These are phyloP conservation scores for Trypanosoma boissoni DNA, from an alignment of 208 protist species.

Conservation along the genomic window DNA sequence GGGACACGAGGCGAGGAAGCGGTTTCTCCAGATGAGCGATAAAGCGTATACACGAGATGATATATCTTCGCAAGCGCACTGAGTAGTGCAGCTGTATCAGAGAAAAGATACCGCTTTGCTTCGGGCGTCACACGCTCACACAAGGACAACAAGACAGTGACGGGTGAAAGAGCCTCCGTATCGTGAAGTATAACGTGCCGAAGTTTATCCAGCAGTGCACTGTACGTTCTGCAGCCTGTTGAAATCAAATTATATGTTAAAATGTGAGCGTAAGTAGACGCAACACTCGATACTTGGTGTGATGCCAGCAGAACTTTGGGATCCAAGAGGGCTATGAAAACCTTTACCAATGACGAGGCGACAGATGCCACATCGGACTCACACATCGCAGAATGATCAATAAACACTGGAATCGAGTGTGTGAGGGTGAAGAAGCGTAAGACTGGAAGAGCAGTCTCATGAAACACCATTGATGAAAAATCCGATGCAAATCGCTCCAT, in stretches of 20 bases:
- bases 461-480: background rate
- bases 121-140: conserved; percentile 21
- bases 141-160: conserved; percentile 17
- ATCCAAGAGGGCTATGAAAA: conserved; percentile 10
- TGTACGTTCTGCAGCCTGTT: background rate
- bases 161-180: conserved; percentile 13
- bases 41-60: conserved; percentile 5
- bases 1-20: no score
- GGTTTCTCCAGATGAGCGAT: no score
- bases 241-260: conserved; percentile 1
- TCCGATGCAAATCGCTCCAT: background rate
- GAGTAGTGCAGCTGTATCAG: conserved; percentile 28
- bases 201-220: conserved; percentile 10
- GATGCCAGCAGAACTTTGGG: conserved; percentile 2
- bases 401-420: conserved; percentile 23
- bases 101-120: conserved; percentile 25
- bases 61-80: conserved; percentile 25
- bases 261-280: conserved; percentile 24
- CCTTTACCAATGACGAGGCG: conserved; percentile 8
- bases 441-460: conserved; percentile 10
- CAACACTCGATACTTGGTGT: conserved; percentile 22
- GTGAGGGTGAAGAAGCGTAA: conserved; percentile 29
- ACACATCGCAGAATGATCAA: background rate
- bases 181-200: conserved; percentile 12
- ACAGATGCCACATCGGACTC: conserved; percentile 6